Evolutionary conservation across 2,329 filamentous ascomycete species (phyloP).

Genomic region (Microdochium trichocladiopsis): DNA sequence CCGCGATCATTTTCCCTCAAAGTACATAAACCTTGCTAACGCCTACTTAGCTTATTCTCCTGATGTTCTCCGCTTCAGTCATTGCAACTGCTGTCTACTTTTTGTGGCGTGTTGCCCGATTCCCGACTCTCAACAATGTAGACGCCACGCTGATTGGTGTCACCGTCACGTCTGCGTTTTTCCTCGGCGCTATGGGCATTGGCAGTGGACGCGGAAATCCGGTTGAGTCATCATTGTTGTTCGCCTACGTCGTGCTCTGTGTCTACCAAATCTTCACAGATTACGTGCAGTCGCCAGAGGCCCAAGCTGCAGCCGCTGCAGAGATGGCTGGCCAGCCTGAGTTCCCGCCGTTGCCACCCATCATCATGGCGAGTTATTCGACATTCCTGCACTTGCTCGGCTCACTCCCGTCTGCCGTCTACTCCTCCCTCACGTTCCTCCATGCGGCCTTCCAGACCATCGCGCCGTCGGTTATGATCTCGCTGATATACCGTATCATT

Average conservation of each 20-base stretch:
- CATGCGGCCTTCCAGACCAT: slow-evolving; percentile 92
- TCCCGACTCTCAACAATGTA: slow-evolving; percentile 86
- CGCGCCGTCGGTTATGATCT: slow-evolving; percentile 92
- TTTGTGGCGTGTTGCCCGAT: slow-evolving; percentile 88
- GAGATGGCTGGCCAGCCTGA: slow-evolving; percentile 61
- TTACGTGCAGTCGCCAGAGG: slow-evolving; percentile 74
- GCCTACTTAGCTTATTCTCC: slow-evolving; percentile 68
- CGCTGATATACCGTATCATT: slow-evolving; percentile 84
- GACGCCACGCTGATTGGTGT: slow-evolving; percentile 91
- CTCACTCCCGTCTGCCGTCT: slow-evolving; percentile 74
- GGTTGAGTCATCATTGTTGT: slow-evolving; percentile 88
- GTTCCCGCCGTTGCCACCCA: slow-evolving; percentile 90
- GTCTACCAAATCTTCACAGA: slow-evolving; percentile 99
- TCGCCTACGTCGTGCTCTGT: slow-evolving; percentile 96
- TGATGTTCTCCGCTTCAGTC: slow-evolving; percentile 82
- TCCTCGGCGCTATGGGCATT: slow-evolving; percentile 90
- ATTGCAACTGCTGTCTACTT: slow-evolving; percentile 95
- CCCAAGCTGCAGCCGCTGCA: slow-evolving; percentile 44
- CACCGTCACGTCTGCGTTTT: slow-evolving; percentile 85
- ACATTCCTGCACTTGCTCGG: slow-evolving; percentile 80
- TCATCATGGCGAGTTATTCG: slow-evolving; percentile 97
- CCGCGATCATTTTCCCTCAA: slow-evolving; percentile 1
- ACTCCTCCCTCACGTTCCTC: slow-evolving; percentile 78
- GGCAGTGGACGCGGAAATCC: slow-evolving; percentile 90
- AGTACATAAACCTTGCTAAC: slow-evolving; percentile 1